These are phyloP conservation scores for Neotropicomus parvogracilis DNA, from an alignment of 1,284 basidiomycete species.

Conservation along the genomic window DNA sequence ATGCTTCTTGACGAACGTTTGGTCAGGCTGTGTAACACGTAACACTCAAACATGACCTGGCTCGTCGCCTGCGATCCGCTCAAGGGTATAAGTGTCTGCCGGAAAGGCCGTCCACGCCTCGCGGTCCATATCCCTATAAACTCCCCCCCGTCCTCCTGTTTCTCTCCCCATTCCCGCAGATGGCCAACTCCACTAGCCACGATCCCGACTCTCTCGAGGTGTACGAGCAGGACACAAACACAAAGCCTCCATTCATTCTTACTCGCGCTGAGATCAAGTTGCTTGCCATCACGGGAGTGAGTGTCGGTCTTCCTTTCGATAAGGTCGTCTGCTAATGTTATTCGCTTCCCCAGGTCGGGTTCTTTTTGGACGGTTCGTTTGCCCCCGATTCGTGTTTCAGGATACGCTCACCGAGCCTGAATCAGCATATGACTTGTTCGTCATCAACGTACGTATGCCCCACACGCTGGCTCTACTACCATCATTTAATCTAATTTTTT, in stretches of 20 bases:
- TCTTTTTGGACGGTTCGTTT: constrained; percentile 62
- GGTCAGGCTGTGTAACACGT: constrained; percentile 16
- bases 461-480: too few species aligned
- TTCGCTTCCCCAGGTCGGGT: constrained; percentile 48
- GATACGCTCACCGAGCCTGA: background rate
- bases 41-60: background rate
- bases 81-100: constrained; percentile 18
- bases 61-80: background rate
- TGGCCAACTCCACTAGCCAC: constrained; percentile 11
- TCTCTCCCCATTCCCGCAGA: background rate
- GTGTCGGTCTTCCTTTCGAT: constrained; percentile 20
- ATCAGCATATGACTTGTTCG: constrained; percentile 71
- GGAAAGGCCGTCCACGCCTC: too few species aligned
- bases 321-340: constrained; percentile 5
- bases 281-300: constrained; percentile 56
- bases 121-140: background rate
- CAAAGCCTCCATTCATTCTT: constrained; percentile 45
- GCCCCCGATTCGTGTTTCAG: background rate
- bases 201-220: constrained; percentile 37
- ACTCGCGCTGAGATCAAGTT: constrained; percentile 52
- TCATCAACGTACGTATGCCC: constrained; percentile 58
- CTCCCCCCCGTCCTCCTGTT: background rate
- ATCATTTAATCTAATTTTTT: background rate
- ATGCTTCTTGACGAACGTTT: constrained; percentile 19
- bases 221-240: constrained; percentile 42